Base-by-base conservation (phyloP, 202 grass and related monocot species). In the Hordeum pubiflorum region DNA sequence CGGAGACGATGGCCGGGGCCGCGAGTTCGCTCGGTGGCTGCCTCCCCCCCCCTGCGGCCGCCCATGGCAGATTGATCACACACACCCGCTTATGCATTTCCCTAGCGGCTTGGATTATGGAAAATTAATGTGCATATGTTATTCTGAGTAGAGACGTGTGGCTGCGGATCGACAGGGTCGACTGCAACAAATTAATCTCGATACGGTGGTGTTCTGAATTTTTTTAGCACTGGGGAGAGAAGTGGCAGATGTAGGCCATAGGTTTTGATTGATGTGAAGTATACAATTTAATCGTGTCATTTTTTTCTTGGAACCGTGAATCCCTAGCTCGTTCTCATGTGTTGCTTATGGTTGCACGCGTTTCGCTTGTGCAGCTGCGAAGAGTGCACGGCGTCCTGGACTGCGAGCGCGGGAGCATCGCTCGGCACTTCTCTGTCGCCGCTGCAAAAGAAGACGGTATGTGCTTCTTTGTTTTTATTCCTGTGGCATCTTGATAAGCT, bases 381-480 rank as follows among this genome's bases (percentile, higher is more conserved):
- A 83, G 81, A 8, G 72, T 43, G 72, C 72, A 41, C 9, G 44
- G 17, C 43, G 34, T 83, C 73, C 72, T 83, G 17, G 72, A 67
- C 10, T 27, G 32, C 14, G 63, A 69, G 48, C 63, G 78, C 12
- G 63, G 63, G 63, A 80, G 33, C 31, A 38, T 80, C 9, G 78
- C 65, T 13, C 32, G 78, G 2, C 78, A 80, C 78, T 80, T 69
- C 63, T 69, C 78, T 6, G 48, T 33, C 76, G 22, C 76, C 34
- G 8, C 65, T 40, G 46, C 26, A 12, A 80, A 69, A 34, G 46
- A 69, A 43, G 22, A 63, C 11, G 13, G 71, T 83, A 57, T 4
- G 71, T 75, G 31, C 26, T 57, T 32, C 44, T 75, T 60, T 66
- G 32, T 39, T 12, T 40, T 1, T 54, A 3, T 12, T 34, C 23